A percentile compares a stretch with the other conserved stretches of the same genome.
These are phyloP conservation scores for Colletotrichum nymphaeae DNA, from an alignment of 2,329 filamentous ascomycete species.

Conservation along the genomic window DNA sequence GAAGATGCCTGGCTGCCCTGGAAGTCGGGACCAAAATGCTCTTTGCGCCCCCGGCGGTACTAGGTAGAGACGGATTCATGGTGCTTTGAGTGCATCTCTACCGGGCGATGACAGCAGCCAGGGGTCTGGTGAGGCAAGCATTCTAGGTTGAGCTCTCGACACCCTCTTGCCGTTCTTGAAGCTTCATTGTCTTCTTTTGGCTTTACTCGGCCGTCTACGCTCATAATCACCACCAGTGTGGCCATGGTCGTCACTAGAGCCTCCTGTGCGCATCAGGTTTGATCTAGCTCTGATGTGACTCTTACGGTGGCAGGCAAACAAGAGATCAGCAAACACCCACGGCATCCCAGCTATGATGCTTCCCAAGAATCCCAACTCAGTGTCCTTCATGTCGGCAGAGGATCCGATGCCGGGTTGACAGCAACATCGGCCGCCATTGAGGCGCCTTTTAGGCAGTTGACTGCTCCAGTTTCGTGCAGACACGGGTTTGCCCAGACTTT, in stretches of 20 bases:
- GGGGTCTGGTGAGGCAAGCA: conserved; percentile 2
- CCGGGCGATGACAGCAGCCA: not conserved
- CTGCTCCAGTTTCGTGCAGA: conserved; percentile 34
- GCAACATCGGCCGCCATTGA: conserved; percentile 11
- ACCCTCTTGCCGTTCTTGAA: not conserved
- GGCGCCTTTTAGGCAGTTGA: not conserved
- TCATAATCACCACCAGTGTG: not conserved
- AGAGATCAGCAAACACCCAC: not conserved
- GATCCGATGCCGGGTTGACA: conserved; percentile 21
- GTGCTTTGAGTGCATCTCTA: not conserved
- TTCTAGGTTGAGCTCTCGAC: not conserved
- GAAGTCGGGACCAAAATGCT: not conserved
- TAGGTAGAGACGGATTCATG: not conserved
- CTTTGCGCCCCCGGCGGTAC: not conserved
- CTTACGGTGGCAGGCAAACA: conserved; percentile 4
- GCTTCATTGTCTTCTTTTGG: not conserved
- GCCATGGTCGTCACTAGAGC: not conserved
- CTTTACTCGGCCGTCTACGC: not conserved
- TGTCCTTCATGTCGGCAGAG: conserved; percentile 1
- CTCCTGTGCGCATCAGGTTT: not conserved
- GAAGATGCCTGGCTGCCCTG: not conserved
- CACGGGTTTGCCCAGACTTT: conserved; percentile 33
- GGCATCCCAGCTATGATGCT: not conserved
- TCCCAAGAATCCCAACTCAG: not conserved
- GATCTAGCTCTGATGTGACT: conserved; percentile 8